Evolutionary conservation across 1,284 basidiomycete species (phyloP), one percentile per base, ranked within the genome.

Genomic region (Takashimella tepidaria): DNA sequence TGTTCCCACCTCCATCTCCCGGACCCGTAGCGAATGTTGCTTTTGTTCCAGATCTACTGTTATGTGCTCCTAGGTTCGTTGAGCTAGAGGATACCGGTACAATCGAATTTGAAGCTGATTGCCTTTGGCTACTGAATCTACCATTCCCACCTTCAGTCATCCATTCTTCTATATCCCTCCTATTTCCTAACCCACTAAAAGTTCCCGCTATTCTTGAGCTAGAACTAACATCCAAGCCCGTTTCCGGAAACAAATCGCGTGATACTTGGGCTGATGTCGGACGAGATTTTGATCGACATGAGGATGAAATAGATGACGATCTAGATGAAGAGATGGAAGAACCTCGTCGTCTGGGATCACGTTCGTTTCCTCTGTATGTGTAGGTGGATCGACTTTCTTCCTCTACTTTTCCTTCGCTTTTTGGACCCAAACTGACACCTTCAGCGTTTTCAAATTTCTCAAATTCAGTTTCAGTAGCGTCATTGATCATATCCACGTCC

Each of bases 281-380:
- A 21, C 51, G 49, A 37, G 24, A 44, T 46, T 45, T 49, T 47
- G 60, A 61, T 19, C 57, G 24, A 3, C 60, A 58, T 11, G 62
- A 64, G 22, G 62, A 60, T 3, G 62, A 60, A 13, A 61, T 49
- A 12, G 64, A 64, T 8, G 64, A 62, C 4, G 48, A 40, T 45
- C 46, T 53, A 3, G 46, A 42, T 23, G 62, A 62, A 22, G 21
- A 40, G 6, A 53, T 48, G 11, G 60, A 58, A 40, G 48, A 26
- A 12, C 19, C 22, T 10, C 43, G 19, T 23, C 37, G 51, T 31
- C 49, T 41, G 45, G 48, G 19, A 1, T n/a, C n/a, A n/a, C n/a
- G n/a, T n/a, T n/a, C n/a, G n/a, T n/a, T n/a, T n/a, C n/a, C n/a
- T n/a, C n/a, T n/a, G n/a, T 41, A 5, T 8, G 22, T 16, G 26